Base-by-base conservation (phyloP, 768 basidiomycete genomes). In the Auriscalpium microsporum region DNA sequence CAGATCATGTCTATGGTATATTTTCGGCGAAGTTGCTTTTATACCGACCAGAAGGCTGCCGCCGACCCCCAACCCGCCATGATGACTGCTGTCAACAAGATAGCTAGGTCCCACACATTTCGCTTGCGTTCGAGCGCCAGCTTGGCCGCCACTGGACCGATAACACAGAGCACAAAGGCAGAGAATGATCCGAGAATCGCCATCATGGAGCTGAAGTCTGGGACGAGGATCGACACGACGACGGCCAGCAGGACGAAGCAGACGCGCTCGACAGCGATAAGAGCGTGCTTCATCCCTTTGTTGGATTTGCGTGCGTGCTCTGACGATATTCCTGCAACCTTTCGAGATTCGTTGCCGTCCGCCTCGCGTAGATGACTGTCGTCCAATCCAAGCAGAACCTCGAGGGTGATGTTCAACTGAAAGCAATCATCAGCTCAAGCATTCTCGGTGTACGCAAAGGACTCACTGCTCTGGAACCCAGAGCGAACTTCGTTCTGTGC, bases 161-260 rank as follows among this genome's bases (percentile, higher is more conserved):
- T 75, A 48, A 79, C 75, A 59, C 80, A 81, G 33, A 81, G 71
- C 55, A 75, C 54, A 58, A 82, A 83, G 0, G 91, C 87, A 37
- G 86, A 84, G 68, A 92, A 91, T n/a, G 90, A 85, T 2, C 94
- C 94, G 52, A 97, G 73, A 68, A 96, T 89, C 1, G 91, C 89
- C 88, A 94, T 92, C 69, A 86, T 73, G 5, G 83, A 76, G 59
- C 84, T 82, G 69, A 94, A 94, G 53, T 88, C 80, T 6, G 92
- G 92, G 19, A 94, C 68, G 51, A 80, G 66, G 55, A 92, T 85
- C 17, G 93, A 91, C 23, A 86, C 81, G 35, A 69, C 66, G 11
- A 90, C 83, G 21, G 86, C 79, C 36, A 84, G 63, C 10, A 76
- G 60, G 1, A 86, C 81, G 45, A 93, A 68, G 51, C 72, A 59